Percentiles rank a stretch among this genome's conserved stretches.
These are phyloP conservation scores for Pholiota adiposa DNA, from an alignment of 1,284 basidiomycete genomes.

Conservation along the genomic window DNA sequence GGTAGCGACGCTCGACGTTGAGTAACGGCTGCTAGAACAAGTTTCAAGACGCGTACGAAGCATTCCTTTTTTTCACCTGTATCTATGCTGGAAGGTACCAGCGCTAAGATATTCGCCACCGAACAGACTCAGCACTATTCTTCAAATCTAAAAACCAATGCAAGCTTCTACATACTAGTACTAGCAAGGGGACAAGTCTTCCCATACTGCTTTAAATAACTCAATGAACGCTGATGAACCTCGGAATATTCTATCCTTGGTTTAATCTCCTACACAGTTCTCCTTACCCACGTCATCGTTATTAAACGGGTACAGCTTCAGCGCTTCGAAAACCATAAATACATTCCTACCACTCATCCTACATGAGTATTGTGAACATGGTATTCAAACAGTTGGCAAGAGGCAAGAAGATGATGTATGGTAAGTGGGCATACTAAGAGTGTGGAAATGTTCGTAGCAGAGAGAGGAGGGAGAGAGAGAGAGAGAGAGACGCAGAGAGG, in stretches of 20 bases:
- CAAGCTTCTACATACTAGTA: too few species aligned
- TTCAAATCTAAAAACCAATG: too few species aligned
- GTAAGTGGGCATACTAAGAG: slow-evolving; percentile 3
- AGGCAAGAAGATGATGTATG: background rate
- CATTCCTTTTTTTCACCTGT: too few species aligned
- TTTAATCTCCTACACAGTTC: slow-evolving; percentile 1
- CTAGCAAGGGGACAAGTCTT: too few species aligned
- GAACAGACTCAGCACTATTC: too few species aligned
- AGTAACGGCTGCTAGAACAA: too few species aligned
- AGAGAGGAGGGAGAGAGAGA: background rate
- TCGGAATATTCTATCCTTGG: background rate
- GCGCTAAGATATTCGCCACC: too few species aligned
- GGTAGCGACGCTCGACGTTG: too few species aligned
- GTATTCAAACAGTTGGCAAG: background rate
- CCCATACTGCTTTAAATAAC: background rate
- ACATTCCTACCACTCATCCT: background rate
- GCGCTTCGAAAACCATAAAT: background rate
- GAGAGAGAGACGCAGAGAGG: too few species aligned
- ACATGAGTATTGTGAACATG: background rate
- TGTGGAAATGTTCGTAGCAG: slow-evolving; percentile 9
- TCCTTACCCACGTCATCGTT: background rate
- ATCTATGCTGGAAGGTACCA: too few species aligned
- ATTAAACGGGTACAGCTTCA: background rate
- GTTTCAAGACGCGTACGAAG: too few species aligned
- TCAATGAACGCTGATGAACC: background rate